Evolutionary conservation across 129 eudicot genomes (phyloP).

Genomic region (Artemisia tridentata): DNA sequence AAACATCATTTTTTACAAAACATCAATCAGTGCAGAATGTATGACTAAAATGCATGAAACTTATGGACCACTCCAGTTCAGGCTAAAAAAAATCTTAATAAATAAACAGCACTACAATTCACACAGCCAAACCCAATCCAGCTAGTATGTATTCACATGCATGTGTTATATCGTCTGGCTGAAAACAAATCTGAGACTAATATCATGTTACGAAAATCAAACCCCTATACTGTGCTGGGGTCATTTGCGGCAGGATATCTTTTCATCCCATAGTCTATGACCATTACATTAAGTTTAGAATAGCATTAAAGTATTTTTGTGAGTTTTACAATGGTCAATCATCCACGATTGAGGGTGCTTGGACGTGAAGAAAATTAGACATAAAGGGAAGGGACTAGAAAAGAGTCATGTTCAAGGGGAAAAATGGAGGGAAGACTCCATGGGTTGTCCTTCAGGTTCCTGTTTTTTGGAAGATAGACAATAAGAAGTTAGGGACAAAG

Average conservation of each 20-base stretch:
- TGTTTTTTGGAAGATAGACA: too few species aligned
- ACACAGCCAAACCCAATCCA: not conserved
- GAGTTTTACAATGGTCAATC: not conserved
- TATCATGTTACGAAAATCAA: not conserved
- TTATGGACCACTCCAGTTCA: not conserved
- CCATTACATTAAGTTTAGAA: not conserved
- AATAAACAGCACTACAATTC: not conserved
- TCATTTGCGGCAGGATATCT: not conserved
- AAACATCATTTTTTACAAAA: not conserved
- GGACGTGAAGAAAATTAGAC: not conserved
- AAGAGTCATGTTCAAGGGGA: too few species aligned
- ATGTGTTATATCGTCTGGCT: not conserved
- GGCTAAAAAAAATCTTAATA: not conserved
- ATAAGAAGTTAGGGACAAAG: too few species aligned
- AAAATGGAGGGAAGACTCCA: too few species aligned
- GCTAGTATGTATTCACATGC: not conserved
- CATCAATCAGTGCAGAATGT: not conserved
- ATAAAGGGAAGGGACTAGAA: too few species aligned
- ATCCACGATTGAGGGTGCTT: not conserved
- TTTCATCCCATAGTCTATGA: not conserved
- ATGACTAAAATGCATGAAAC: not conserved
- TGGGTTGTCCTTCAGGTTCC: too few species aligned
- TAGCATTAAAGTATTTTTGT: not conserved
- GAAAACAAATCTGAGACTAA: not conserved
- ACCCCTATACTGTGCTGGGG: not conserved